Evolutionary conservation across 768 basidiomycete genomes (phyloP).

Genomic region (Boletus sp.): DNA sequence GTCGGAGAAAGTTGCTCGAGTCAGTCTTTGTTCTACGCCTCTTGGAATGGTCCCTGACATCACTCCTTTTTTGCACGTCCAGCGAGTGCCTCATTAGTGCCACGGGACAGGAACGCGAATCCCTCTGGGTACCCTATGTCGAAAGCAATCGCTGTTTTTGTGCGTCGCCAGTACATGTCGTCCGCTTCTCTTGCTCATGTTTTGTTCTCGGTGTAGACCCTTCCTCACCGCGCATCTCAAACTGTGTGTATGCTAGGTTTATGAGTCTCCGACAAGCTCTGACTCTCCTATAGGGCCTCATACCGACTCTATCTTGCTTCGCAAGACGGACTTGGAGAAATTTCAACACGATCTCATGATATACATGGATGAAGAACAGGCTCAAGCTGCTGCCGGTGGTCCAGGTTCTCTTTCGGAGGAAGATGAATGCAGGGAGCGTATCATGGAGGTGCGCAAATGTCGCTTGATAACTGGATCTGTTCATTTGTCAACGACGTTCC

Average conservation of each 20-base stretch:
- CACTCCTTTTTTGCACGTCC: neutral
- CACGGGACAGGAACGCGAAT: neutral
- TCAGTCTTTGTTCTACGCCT: conserved; percentile 6
- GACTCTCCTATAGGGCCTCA: conserved; percentile 20
- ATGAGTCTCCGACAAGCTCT: neutral
- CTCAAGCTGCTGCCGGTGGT: neutral
- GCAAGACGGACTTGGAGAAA: conserved; percentile 17
- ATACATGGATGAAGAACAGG: neutral
- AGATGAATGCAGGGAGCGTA: neutral
- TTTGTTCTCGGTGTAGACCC: conserved; percentile 3
- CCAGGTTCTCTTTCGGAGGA: neutral
- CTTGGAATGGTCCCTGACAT: neutral
- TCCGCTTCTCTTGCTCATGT: neutral
- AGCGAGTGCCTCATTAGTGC: conserved; percentile 17
- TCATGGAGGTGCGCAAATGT: conserved; percentile 2
- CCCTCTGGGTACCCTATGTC: conserved; percentile 21
- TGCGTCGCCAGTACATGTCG: conserved; percentile 7
- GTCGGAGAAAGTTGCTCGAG: conserved; percentile 15
- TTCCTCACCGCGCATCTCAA: neutral
- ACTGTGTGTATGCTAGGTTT: conserved; percentile 16
- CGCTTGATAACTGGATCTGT: neutral
- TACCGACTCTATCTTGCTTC: conserved; percentile 7
- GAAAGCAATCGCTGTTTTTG: conserved; percentile 24
- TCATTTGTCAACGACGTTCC: neutral
- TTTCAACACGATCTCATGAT: conserved; percentile 1